A percentile compares a stretch with the other conserved stretches of the same genome.
phyloP scores from a whole-genome alignment of 2,329 filamentous ascomycete species.

The Davidsoniella neocaledoniae region DNA sequence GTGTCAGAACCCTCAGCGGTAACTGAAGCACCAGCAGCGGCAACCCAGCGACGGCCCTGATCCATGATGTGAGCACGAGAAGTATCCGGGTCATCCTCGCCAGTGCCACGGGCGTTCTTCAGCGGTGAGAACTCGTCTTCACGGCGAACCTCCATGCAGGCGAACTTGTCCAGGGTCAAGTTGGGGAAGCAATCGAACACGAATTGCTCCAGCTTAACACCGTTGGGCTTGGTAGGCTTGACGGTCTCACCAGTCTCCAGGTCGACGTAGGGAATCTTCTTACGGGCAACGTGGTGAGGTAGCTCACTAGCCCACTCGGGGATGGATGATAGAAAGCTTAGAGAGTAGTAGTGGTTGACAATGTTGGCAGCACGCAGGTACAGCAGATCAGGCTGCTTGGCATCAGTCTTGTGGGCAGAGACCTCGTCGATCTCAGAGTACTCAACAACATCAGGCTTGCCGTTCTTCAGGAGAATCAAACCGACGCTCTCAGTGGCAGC shows the following conservation, averaged over 20 bases:
- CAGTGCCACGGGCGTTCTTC: slow-evolving; percentile 75
- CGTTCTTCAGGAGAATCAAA: slow-evolving; percentile 86
- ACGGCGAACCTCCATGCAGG: slow-evolving; percentile 85
- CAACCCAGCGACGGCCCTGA: slow-evolving; percentile 75
- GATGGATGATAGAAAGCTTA: slow-evolving; percentile 79
- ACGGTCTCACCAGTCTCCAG: slow-evolving; percentile 59
- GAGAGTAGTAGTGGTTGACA: slow-evolving; percentile 99
- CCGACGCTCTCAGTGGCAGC: slow-evolving; percentile 92
- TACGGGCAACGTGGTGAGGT: slow-evolving; percentile 88
- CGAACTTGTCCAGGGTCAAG: slow-evolving; percentile 68
- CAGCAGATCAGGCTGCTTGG: slow-evolving; percentile 62
- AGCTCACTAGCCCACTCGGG: slow-evolving; percentile 72
- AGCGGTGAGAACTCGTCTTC: slow-evolving; percentile 97
- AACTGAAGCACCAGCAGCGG: slow-evolving; percentile 53
- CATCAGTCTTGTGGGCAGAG: slow-evolving; percentile 77
- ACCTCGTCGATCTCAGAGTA: slow-evolving; percentile 90
- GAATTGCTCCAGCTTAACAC: slow-evolving; percentile 87
- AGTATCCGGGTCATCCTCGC: slow-evolving; percentile 86
- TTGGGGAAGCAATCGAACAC: slow-evolving; percentile 88
- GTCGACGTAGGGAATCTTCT: slow-evolving; percentile 90
- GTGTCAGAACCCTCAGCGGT: slow-evolving; percentile 42
- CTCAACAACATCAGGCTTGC: slow-evolving; percentile 91
- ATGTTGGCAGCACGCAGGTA: slow-evolving; percentile 98
- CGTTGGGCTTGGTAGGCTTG: slow-evolving; percentile 90
- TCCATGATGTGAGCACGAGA: slow-evolving; percentile 79